phyloP scores from a whole-genome alignment of 805 yeast species.

The Grigorovia jiainica region DNA sequence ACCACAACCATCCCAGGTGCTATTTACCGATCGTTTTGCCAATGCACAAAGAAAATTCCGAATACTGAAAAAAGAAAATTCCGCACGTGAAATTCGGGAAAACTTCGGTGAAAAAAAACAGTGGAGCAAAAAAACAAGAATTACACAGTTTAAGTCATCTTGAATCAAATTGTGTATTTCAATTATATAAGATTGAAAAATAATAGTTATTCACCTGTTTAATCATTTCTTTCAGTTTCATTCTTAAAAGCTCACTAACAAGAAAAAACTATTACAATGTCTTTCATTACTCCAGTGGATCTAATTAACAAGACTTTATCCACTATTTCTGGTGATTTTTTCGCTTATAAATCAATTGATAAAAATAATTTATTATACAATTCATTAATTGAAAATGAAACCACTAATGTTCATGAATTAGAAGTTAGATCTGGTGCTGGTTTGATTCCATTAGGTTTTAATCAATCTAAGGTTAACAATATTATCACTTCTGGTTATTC shows the following conservation, averaged over 20 bases:
- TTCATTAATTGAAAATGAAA: constrained; percentile 8
- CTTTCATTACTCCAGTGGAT: constrained; percentile 41
- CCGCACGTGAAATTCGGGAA: not conserved
- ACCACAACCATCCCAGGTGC: too few relatives aligned
- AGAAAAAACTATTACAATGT: too few relatives aligned
- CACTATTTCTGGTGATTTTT: constrained; percentile 42
- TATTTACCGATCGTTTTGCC: too few relatives aligned
- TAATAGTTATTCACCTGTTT: too few relatives aligned
- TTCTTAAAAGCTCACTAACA: too few relatives aligned
- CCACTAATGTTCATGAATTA: constrained; percentile 28
- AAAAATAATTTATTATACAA: constrained; percentile 49
- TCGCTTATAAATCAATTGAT: constrained; percentile 62
- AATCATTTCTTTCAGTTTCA: too few relatives aligned
- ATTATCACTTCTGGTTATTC: constrained; percentile 57
- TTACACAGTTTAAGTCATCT: not conserved
- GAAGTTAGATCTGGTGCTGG: constrained; percentile 84
- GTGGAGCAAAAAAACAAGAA: not conserved
- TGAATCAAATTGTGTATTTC: not conserved
- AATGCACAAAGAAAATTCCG: too few relatives aligned
- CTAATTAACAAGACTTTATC: constrained; percentile 46
- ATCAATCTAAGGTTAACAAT: constrained; percentile 24
- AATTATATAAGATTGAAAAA: too few relatives aligned
- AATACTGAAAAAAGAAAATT: too few relatives aligned
- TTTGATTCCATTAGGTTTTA: constrained; percentile 64
- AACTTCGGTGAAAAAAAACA: not conserved